A percentile compares a stretch with the other conserved stretches of the same genome.
Evolutionary conservation across 768 basidiomycete species (phyloP).

Genomic region (Naganishia onofrii): DNA sequence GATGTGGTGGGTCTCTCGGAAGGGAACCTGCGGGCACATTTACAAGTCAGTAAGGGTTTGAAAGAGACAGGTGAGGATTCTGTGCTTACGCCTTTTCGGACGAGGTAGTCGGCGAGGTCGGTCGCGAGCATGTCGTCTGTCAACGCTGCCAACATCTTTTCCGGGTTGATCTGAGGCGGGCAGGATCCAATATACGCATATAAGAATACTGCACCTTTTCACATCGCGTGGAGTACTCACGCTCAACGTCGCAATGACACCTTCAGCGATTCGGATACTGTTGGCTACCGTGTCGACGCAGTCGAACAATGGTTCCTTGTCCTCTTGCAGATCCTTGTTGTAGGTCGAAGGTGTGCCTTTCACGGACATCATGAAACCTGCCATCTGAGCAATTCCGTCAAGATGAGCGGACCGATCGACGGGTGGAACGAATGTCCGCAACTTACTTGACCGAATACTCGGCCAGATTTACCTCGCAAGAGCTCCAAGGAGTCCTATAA

Average conservation of each 20-base stretch:
- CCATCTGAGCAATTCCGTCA: constrained; percentile 64
- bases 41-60: not conserved
- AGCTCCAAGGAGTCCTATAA: constrained; percentile 81
- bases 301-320: constrained; percentile 96
- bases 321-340: constrained; percentile 98
- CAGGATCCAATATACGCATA: not conserved
- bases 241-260: constrained; percentile 85
- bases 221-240: constrained; percentile 59
- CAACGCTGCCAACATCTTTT: constrained; percentile 83
- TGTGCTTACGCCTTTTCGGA: constrained; percentile 88
- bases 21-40: constrained; percentile 70
- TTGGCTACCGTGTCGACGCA: constrained; percentile 83
- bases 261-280: constrained; percentile 87
- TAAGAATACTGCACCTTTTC: not conserved
- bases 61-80: not conserved
- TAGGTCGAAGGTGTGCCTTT: constrained; percentile 98
- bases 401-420: not conserved
- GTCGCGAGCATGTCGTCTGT: constrained; percentile 98
- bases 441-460: constrained; percentile 83
- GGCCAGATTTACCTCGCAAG: constrained; percentile 88
- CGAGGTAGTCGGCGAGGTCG: constrained; percentile 97
- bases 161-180: constrained; percentile 67
- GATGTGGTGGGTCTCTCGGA: constrained; percentile 97
- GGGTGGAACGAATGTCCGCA: not conserved
- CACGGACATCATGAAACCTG: constrained; percentile 94